Evolutionary conservation across 1,284 basidiomycete species (phyloP), one percentile per base, ranked within the genome.

Genomic region (Leccinum subatratum): DNA sequence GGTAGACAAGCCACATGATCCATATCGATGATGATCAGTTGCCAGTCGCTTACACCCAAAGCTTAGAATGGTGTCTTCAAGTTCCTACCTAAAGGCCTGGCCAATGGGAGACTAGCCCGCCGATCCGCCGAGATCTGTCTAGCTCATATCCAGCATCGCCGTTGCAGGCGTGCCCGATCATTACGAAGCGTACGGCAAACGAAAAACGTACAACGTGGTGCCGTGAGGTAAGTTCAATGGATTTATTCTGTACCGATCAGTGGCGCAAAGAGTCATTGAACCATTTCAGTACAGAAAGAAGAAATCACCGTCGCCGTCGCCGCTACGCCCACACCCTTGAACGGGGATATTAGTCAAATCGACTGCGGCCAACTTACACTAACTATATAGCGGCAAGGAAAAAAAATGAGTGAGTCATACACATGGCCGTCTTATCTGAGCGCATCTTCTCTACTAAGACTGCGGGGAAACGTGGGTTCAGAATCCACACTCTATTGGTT

Each of bases 1-100:
- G 4, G 16, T 9, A 60, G 30, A 37, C n/a, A 64, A 51, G 34
- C 34, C 8, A 74, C 86, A 34, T 70, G 30, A 20, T 22, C 16
- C 7, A 54, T 54, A 54, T 22, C 20, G 51, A 54, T 54, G 25
- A 25, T 25, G 32, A 54, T 51, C 48, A 22, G 20, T 14, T 14
- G 48, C 42, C 59, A n/a, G 39, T 42, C 28, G 18, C 9, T 22
- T 22, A 34, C 37, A 51, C 48, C 51, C 20, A 22, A 20, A 22
- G 22, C 51, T 54, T 54, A 14, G 51, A 25, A 54, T 54, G 22
- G 51, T 22, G 20, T 51, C 25, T 25, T 25, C 25, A 25, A 25
- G 12, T 22, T 51, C 20, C 48, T 51, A 20, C 48, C 48, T 51
- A 18, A 18, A 34, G 48, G 25, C 48, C 48, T 51, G 25, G 48